These are phyloP conservation scores for Dujonia santamariae DNA, from an alignment of 1,139 yeast genomes.

Conservation along the genomic window DNA sequence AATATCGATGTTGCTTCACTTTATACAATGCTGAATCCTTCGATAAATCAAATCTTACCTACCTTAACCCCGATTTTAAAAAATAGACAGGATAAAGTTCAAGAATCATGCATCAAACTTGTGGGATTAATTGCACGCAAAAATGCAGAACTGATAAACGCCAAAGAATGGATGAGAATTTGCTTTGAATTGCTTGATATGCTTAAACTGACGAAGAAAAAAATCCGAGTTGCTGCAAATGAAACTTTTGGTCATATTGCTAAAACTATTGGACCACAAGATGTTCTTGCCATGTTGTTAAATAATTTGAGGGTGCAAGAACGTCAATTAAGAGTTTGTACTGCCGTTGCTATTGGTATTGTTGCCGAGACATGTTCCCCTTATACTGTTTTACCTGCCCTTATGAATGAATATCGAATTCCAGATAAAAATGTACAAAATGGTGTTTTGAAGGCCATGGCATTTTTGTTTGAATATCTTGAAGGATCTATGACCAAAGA, in stretches of 20 bases:
- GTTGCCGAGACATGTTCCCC: conserved; percentile 95
- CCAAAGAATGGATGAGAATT: conserved; percentile 97
- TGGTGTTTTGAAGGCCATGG: conserved; percentile 87
- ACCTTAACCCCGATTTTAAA: conserved; percentile 88
- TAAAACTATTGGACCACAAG: conserved; percentile 93
- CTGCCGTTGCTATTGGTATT: conserved; percentile 97
- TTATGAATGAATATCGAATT: conserved; percentile 92
- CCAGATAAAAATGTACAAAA: conserved; percentile 95
- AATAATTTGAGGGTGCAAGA: conserved; percentile 90
- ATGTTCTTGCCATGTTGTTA: conserved; percentile 79
- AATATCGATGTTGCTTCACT: conserved; percentile 45
- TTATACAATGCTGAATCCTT: conserved; percentile 67
- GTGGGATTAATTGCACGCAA: conserved; percentile 82
- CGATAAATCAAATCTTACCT: conserved; percentile 79
- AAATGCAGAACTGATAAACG: conserved; percentile 84
- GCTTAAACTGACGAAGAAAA: conserved; percentile 78
- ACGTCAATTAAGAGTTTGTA: conserved; percentile 92
- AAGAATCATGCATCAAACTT: conserved; percentile 74
- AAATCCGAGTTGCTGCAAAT: conserved; percentile 83
- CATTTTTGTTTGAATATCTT: conserved; percentile 92
- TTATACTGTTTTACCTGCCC: conserved; percentile 91
- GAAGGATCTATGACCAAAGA: conserved; percentile 74
- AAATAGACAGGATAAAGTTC: conserved; percentile 89
- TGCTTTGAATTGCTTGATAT: conserved; percentile 89
- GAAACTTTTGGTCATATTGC: conserved; percentile 91